Evolutionary conservation across 805 yeast species (phyloP), one percentile per base, ranked within the genome.

Genomic region (Candida coquimbonensis): DNA sequence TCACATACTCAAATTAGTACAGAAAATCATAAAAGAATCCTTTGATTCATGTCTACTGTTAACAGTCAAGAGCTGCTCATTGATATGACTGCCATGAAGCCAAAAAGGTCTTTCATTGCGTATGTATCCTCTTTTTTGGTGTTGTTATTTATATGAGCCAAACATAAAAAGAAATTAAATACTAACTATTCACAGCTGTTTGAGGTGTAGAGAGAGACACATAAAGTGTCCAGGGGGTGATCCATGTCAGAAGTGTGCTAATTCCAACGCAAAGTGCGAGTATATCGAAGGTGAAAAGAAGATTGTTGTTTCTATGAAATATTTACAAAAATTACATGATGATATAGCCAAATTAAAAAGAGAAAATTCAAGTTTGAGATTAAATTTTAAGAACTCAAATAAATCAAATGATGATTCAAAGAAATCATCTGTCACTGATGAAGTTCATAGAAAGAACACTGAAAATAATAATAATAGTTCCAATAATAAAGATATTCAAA

Each of bases 171-270:
- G 24, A 21, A 21, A 21, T 21, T 6, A 21, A 21, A 16, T 35
- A 38, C 45, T 43, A 47, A 44, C 44, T 27, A 25, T 12, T 7
- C 9, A 27, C 43, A 44, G 46, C 4, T 84, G 91, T 60, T 74
- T 76, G 3, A 65, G 87, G 39, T 85, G 93, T 58, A 69, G 91
- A 31, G 73, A 77, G 40, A 70, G 88, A 44, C 93, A 85, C 62
- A 78, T 82, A 38, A 76, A 83, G 50, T 85, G 93, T 57, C 87
- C 87, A 13, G 89, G 89, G 2, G 87, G 87, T 1, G 76, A 80
- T 40, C 88, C 89, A 0, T 85, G 93, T 59, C 62, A 67, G 42
- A 80, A 80, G 55, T 85, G 93, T 58, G 63, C 62, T 13, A 59
- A 70, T 41, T 77, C 83, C 14, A 73, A 70, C 41, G 66, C 78